phyloP scores from a whole-genome alignment of 257 asterid species.

The Euphrasia confusa region DNA sequence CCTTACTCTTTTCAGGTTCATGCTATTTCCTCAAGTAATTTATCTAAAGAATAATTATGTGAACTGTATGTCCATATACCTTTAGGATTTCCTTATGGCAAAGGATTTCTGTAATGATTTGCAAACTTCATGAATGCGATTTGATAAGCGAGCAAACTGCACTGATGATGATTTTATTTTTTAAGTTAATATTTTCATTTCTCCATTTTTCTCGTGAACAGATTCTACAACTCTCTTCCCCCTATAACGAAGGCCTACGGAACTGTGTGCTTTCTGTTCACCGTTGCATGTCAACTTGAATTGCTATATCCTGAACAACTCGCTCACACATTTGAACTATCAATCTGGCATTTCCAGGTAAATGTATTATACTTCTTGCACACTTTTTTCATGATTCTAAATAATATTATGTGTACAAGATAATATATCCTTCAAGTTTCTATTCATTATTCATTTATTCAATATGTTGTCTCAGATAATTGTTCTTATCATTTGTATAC shows the following conservation, averaged over 20 bases:
- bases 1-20: background rate
- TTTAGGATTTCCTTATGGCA: slow-evolving; percentile 8
- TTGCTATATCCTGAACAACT: slow-evolving; percentile 42
- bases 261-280: slow-evolving; percentile 60
- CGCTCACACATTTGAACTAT: slow-evolving; percentile 44
- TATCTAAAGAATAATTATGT: background rate
- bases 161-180: slow-evolving; percentile 6
- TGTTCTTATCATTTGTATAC: background rate
- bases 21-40: background rate
- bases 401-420: background rate
- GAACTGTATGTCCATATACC: background rate
- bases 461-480: background rate
- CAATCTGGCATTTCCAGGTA: slow-evolving; percentile 66
- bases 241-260: slow-evolving; percentile 91
- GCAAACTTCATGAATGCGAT: background rate
- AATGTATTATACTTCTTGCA: slow-evolving; percentile 19
- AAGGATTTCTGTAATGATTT: slow-evolving; percentile 12
- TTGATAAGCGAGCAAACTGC: slow-evolving; percentile 4
- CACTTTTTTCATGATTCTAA: slow-evolving; percentile 2
- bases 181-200: slow-evolving; percentile 12
- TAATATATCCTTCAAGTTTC: slow-evolving; percentile 4
- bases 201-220: slow-evolving; percentile 30
- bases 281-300: slow-evolving; percentile 61
- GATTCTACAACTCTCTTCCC: slow-evolving; percentile 87
- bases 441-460: background rate